phyloP scores from a whole-genome alignment of 2,329 filamentous ascomycete species.

The Xylaria sp. region DNA sequence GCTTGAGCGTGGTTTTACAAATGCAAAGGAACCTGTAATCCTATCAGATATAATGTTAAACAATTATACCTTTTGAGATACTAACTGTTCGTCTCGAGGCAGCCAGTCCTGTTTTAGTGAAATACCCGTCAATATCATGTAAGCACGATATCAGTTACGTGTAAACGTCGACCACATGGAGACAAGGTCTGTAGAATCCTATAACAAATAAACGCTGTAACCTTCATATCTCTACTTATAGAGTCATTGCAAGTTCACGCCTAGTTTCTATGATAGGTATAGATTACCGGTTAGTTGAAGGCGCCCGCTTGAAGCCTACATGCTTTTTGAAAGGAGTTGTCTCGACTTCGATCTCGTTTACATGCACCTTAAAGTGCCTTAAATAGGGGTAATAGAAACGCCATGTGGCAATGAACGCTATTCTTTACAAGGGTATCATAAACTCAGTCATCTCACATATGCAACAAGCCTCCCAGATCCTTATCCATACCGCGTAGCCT shows the following conservation, averaged over 20 bases:
- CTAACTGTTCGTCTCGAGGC: not conserved
- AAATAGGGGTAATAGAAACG: not conserved
- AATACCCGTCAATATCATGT: not conserved
- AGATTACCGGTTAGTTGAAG: not conserved
- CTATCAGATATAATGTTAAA: not conserved
- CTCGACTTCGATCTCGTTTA: not conserved
- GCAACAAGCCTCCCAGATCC: constrained; percentile 65
- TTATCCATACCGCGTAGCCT: constrained; percentile 65
- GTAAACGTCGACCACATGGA: not conserved
- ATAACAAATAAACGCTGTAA: no score
- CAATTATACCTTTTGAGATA: not conserved
- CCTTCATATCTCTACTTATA: not conserved
- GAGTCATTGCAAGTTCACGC: not conserved
- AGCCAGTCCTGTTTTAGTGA: not conserved
- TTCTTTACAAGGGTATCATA: constrained; percentile 37
- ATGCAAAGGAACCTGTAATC: not conserved
- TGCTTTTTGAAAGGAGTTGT: not conserved
- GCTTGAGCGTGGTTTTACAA: not conserved
- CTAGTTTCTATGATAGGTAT: not conserved
- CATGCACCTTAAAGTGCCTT: no score
- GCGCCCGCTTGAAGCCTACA: not conserved
- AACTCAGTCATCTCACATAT: constrained; percentile 56
- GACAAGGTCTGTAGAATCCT: not conserved
- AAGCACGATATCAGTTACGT: not conserved
- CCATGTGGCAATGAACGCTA: constrained; percentile 1